Percentiles rank a stretch among this genome's conserved stretches.
Evolutionary conservation across 2,329 filamentous ascomycete species (phyloP).

Genomic region (Endocalyx cinctus): DNA sequence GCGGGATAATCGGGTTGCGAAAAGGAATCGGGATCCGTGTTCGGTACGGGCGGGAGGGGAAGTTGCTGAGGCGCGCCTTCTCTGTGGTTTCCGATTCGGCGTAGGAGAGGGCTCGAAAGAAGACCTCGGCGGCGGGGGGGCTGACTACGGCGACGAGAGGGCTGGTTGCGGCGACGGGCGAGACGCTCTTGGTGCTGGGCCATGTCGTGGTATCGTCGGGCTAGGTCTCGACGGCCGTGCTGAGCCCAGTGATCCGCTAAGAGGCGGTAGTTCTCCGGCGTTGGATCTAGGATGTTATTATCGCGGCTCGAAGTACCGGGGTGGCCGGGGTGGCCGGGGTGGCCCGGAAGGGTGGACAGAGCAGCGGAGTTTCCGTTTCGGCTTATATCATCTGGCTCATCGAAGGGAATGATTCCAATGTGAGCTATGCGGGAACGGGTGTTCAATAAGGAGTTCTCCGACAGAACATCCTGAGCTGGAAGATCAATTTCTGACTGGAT

Average conservation of each 20-base stretch:
- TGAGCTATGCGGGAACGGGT: no score
- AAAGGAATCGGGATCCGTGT: background rate
- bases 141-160: no score
- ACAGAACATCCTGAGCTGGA: no score
- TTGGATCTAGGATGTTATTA: background rate
- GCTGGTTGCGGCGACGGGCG: background rate
- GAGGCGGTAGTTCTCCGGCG: background rate
- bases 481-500: no score
- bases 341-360: background rate
- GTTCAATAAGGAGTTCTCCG: no score
- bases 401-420: background rate
- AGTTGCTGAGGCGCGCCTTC: background rate
- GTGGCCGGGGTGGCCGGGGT: background rate
- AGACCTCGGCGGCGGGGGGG: no score
- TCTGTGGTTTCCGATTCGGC: background rate
- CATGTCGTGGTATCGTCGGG: background rate
- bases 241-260: background rate
- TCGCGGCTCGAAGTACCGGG: background rate
- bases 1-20: background rate
- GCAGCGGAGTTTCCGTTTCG: background rate
- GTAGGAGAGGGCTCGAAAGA: background rate
- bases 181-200: background rate
- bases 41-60: no score
- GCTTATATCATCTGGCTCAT: background rate
- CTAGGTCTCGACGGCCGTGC: background rate